Evolutionary conservation across 202 grass and related monocot genomes (phyloP), one percentile per base, ranked within the genome.

Genomic region (Zizania palustris): DNA sequence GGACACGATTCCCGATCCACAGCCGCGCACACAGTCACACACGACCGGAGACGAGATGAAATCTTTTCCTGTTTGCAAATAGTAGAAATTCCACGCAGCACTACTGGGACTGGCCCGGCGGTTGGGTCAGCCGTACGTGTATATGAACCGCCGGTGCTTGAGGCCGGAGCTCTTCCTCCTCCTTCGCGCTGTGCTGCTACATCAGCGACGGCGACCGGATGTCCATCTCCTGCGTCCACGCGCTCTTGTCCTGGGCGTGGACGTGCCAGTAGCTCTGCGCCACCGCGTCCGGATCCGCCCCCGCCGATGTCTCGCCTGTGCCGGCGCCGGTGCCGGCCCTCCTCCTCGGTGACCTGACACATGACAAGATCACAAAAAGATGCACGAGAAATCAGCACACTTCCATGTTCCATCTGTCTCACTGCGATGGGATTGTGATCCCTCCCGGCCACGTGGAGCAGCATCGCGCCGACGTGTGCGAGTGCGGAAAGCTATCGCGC

Each of bases 141-240:
- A 28, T 28, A 28, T 28, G 28, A 28, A 28, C 12, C 45, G 45
- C 4, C 45, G 13, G 1, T 14, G 48, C 1, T 14, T 28, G 28
- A 28, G 28, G 14, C 0, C 14, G 48, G 15, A 51, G 48, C 45
- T 21, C 20, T 14, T 35, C 12, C 19, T 7, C 12, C 19, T 7
- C 16, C 63, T 22, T 3, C 19, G 7, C 0, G 14, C 37, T 6
- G 48, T 45, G 11, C 12, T 5, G 6, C 67, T 87, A 78, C 85
- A 73, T 73, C 45, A 34, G 67, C 58, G 61, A 68, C 57, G 90
- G 51, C 48, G 90, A 80, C 61, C 84, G 84, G 83, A 97, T 78
- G 72, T 93, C 86, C 83, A 97, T 79, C 91, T 97, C 94, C 37
- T 88, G 91, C 45, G 94, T 93, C 94, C 94, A 97, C 21, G 94